phyloP scores from a whole-genome alignment of 169 alveolate species.

The Cryptosporidium tyzzeri region DNA sequence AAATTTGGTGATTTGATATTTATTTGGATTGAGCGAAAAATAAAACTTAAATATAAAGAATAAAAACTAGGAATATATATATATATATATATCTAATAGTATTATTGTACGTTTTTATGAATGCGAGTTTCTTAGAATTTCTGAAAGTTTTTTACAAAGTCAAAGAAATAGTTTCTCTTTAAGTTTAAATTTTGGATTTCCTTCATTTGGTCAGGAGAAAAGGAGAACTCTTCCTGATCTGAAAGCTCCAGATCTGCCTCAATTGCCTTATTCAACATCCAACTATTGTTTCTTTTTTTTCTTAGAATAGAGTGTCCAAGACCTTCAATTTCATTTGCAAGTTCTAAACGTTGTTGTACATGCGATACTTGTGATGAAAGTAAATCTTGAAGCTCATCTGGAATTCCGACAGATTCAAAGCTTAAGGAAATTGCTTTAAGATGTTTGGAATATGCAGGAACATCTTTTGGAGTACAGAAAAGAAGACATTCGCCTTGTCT shows the following conservation, averaged over 20 bases:
- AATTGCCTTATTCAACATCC: conserved; percentile 78
- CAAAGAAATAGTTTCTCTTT: conserved; percentile 25
- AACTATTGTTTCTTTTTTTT: conserved; percentile 66
- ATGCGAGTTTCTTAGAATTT: neutral
- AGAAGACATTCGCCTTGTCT: conserved; percentile 83
- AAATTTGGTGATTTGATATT: neutral
- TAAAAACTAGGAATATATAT: neutral
- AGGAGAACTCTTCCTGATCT: conserved; percentile 68
- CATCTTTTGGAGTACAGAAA: conserved; percentile 84
- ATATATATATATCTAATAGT: neutral
- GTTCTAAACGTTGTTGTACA: conserved; percentile 69
- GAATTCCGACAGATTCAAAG: conserved; percentile 21
- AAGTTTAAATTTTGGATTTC: conserved; percentile 25
- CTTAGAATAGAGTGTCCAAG: conserved; percentile 59
- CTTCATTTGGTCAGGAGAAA: conserved; percentile 23
- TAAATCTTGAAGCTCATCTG: conserved; percentile 12
- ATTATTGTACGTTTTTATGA: neutral
- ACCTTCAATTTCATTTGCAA: conserved; percentile 78
- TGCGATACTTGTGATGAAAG: conserved; percentile 42
- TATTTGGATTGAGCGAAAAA: neutral
- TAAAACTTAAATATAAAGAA: neutral
- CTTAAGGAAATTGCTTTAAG: conserved; percentile 47
- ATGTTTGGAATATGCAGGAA: conserved; percentile 64
- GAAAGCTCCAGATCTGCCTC: conserved; percentile 78
- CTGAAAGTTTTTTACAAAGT: conserved; percentile 7